Evolutionary conservation across 2,329 filamentous ascomycete genomes (phyloP).

Genomic region (Fusarium ambrosium): DNA sequence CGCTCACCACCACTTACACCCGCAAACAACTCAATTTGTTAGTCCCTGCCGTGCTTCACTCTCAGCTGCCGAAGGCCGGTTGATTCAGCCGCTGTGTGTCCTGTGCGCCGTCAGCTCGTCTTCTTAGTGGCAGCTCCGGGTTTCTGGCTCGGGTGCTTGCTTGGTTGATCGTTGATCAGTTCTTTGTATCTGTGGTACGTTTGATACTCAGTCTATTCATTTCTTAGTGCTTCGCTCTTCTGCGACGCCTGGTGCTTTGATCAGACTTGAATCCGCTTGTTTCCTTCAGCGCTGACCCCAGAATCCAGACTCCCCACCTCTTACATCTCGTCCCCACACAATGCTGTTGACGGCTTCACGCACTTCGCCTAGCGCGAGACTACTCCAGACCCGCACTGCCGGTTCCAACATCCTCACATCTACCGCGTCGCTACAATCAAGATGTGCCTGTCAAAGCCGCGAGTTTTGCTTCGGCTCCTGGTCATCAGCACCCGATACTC

Average conservation of each 20-base stretch:
- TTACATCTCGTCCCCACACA: slow-evolving; percentile 17
- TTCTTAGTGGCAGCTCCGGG: slow-evolving; percentile 19
- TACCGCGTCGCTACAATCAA: slow-evolving; percentile 31
- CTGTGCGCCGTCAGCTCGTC: slow-evolving; percentile 8
- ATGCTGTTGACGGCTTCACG: slow-evolving; percentile 48
- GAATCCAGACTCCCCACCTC: slow-evolving; percentile 6
- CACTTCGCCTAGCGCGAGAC: slow-evolving; percentile 47
- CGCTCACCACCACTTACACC: slow-evolving; percentile 7
- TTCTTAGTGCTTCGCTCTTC: background rate
- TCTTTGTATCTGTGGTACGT: slow-evolving; percentile 25
- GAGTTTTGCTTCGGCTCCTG: slow-evolving; percentile 64
- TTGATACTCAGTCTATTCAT: background rate
- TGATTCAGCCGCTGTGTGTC: background rate
- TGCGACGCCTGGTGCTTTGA: background rate
- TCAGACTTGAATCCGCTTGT: background rate
- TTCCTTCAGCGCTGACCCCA: slow-evolving; percentile 2
- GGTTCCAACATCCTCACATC: slow-evolving; percentile 28
- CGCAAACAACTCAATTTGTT: slow-evolving; percentile 13
- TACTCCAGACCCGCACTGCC: slow-evolving; percentile 38
- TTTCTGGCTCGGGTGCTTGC: slow-evolving; percentile 21
- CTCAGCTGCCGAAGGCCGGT: background rate
- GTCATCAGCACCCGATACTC: slow-evolving; percentile 58
- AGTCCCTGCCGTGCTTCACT: slow-evolving; percentile 28
- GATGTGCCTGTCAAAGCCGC: slow-evolving; percentile 50
- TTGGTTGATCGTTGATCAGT: slow-evolving; percentile 1